These are phyloP conservation scores for Diophrys sp. DNA, from an alignment of 73 alveolate species.

Conservation along the genomic window DNA sequence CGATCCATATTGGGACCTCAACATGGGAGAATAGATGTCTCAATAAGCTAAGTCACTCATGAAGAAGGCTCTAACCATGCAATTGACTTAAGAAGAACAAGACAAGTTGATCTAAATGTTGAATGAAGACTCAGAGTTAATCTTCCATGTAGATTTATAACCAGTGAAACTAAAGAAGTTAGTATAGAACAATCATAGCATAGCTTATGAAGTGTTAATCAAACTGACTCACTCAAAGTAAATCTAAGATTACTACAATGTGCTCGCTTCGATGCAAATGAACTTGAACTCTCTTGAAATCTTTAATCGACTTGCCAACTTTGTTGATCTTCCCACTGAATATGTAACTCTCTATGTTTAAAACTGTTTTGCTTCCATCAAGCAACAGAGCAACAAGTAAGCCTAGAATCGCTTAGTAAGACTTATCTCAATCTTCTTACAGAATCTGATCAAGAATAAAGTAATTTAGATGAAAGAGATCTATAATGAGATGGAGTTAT, in stretches of 20 bases:
- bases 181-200: slow-evolving; percentile 56
- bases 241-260: slow-evolving; percentile 56
- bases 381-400: neutral
- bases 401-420: slow-evolving; percentile 16
- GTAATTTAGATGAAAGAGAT: slow-evolving; percentile 43
- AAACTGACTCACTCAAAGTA: slow-evolving; percentile 47
- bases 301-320: slow-evolving; percentile 43
- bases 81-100: slow-evolving; percentile 12
- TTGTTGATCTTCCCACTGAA: slow-evolving; percentile 55
- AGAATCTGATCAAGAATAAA: slow-evolving; percentile 40
- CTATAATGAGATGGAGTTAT: slow-evolving; percentile 23
- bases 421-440: slow-evolving; percentile 12
- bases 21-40: slow-evolving; percentile 57
- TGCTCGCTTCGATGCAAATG: slow-evolving; percentile 57
- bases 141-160: slow-evolving; percentile 66
- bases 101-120: slow-evolving; percentile 16
- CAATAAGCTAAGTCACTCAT: slow-evolving; percentile 21
- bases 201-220: slow-evolving; percentile 64
- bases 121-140: slow-evolving; percentile 62
- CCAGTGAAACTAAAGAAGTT: slow-evolving; percentile 59
- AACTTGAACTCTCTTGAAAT: slow-evolving; percentile 66
- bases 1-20: slow-evolving; percentile 77
- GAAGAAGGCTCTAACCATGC: slow-evolving; percentile 19
- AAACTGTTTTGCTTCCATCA: slow-evolving; percentile 40
- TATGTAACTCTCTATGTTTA: slow-evolving; percentile 33